Conservation (phyloP, 371 early-diverging fungal species). For the Synchytrium microbalum region DNA sequence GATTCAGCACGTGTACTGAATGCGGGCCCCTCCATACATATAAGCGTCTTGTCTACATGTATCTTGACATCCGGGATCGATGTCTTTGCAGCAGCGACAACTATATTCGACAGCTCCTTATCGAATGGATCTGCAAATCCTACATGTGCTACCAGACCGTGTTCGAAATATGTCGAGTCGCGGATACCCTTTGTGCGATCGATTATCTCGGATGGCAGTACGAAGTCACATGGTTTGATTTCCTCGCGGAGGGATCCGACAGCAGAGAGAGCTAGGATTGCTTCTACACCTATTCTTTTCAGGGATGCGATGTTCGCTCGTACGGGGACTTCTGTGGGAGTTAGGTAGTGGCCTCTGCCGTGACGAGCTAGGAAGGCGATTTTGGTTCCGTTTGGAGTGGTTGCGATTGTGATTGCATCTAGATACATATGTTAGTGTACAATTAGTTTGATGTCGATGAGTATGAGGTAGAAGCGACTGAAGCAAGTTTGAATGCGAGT, state of each 20-base stretch:
- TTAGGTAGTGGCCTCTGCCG: slow-evolving; percentile 81
- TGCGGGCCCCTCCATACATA: slow-evolving; percentile 62
- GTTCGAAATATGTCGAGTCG: slow-evolving; percentile 74
- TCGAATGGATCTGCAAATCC: slow-evolving; percentile 93
- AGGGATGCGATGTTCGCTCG: slow-evolving; percentile 97
- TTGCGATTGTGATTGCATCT: slow-evolving; percentile 48
- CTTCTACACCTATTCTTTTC: slow-evolving; percentile 85
- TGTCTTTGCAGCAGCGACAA: slow-evolving; percentile 41
- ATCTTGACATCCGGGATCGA: slow-evolving; percentile 33
- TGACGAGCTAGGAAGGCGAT: slow-evolving; percentile 96
- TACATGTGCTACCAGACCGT: slow-evolving; percentile 80
- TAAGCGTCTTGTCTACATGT: slow-evolving; percentile 44
- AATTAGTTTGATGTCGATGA: neutral
- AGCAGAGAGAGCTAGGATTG: slow-evolving; percentile 90
- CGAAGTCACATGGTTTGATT: slow-evolving; percentile 89
- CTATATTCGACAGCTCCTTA: slow-evolving; percentile 59
- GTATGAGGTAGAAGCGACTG: neutral
- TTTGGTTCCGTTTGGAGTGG: slow-evolving; percentile 63
- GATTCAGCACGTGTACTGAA: slow-evolving; percentile 97
- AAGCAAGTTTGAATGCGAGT: neutral
- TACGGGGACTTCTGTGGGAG: slow-evolving; percentile 86
- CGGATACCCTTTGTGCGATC: slow-evolving; percentile 90
- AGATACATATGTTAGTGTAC: neutral
- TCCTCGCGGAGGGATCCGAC: slow-evolving; percentile 81
- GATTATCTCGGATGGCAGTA: slow-evolving; percentile 85